These are phyloP conservation scores for Naganishia cerealis DNA, from an alignment of 1,284 basidiomycete genomes.

Conservation along the genomic window DNA sequence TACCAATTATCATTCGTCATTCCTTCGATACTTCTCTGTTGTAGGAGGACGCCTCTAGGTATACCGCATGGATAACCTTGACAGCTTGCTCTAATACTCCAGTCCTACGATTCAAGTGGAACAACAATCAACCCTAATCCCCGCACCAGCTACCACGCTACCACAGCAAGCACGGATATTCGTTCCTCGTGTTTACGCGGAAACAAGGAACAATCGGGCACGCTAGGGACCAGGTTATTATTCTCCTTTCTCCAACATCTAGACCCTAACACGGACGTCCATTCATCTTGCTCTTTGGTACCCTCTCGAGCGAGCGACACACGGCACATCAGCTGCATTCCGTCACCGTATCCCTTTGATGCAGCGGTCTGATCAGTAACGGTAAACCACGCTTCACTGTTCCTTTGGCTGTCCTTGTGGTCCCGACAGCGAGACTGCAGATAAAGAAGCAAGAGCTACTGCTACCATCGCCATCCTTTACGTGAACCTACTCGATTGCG, in stretches of 20 bases:
- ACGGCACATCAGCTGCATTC: background rate
- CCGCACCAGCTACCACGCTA: background rate
- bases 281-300: background rate
- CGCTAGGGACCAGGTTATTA: slow-evolving; percentile 3
- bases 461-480: background rate
- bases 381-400: background rate
- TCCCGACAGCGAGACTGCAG: background rate
- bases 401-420: background rate
- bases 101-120: background rate
- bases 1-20: background rate
- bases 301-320: background rate
- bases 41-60: background rate
- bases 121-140: background rate
- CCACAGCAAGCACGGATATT: background rate
- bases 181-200: background rate
- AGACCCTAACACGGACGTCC: background rate
- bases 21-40: background rate
- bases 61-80: background rate
- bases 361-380: background rate
- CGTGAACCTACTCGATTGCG: background rate
- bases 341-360: background rate
- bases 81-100: background rate
- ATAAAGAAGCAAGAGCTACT: background rate
- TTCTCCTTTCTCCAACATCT: background rate
- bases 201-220: slow-evolving; percentile 1